Percentiles rank a stretch among this genome's conserved stretches.
Evolutionary conservation across 2,329 filamentous ascomycete genomes (phyloP).

Genomic region (Xylaria sp.): DNA sequence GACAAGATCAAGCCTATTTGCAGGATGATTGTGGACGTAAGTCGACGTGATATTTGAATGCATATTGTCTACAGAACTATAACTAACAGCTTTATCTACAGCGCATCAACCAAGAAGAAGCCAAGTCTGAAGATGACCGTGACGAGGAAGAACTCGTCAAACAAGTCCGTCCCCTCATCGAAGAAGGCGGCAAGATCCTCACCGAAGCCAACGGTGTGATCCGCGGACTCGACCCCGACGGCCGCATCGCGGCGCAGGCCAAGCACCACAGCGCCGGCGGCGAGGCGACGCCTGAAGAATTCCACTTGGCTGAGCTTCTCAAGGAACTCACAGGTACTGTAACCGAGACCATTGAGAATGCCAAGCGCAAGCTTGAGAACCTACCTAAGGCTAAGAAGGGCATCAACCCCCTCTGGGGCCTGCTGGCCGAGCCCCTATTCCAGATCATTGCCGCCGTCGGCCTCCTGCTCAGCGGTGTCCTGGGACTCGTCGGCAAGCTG

Average conservation of each 20-base stretch:
- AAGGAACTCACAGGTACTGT: constrained; percentile 88
- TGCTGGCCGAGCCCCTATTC: constrained; percentile 85
- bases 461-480: constrained; percentile 80
- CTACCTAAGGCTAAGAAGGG: constrained; percentile 97
- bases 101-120: constrained; percentile 83
- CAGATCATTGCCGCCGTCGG: constrained; percentile 94
- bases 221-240: constrained; percentile 88
- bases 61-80: constrained; percentile 16
- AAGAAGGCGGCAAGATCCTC: constrained; percentile 83
- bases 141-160: constrained; percentile 91
- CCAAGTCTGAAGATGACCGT: constrained; percentile 83
- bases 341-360: constrained; percentile 83
- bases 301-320: constrained; percentile 82
- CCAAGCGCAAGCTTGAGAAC: constrained; percentile 86
- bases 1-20: constrained; percentile 86
- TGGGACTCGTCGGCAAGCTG: constrained; percentile 84
- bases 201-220: constrained; percentile 88
- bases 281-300: constrained; percentile 84
- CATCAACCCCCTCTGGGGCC: constrained; percentile 87
- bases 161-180: constrained; percentile 86
- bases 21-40: constrained; percentile 83
- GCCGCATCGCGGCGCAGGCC: constrained; percentile 83
- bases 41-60: constrained; percentile 39
- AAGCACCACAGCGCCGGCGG: constrained; percentile 80
- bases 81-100: constrained; percentile 51